Percentiles rank a stretch among this genome's conserved stretches.
These are phyloP conservation scores for Leccinum solheimii DNA, from an alignment of 1,284 basidiomycete species.

Conservation along the genomic window DNA sequence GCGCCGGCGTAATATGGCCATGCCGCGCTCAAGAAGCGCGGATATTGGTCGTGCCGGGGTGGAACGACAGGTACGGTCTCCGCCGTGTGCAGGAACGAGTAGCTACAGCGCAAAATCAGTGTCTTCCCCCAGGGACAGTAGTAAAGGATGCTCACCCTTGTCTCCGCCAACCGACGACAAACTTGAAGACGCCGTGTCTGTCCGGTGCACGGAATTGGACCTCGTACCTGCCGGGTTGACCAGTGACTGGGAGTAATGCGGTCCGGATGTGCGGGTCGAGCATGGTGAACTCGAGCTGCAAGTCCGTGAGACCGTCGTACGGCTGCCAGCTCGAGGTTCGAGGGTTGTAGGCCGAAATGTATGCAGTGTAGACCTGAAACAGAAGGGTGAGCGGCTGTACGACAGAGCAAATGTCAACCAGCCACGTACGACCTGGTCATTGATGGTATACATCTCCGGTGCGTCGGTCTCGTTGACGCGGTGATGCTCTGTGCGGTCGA, in stretches of 20 bases:
- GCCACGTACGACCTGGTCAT: conserved; percentile 75
- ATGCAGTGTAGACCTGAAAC: conserved; percentile 68
- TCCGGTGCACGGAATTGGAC: conserved; percentile 87
- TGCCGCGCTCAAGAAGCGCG: conserved; percentile 89
- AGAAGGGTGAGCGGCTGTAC: conserved; percentile 7
- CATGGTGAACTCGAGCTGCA: conserved; percentile 98
- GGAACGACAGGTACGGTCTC: conserved; percentile 89
- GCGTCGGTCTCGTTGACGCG: conserved; percentile 60
- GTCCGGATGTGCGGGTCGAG: conserved; percentile 92
- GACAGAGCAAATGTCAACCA: not conserved
- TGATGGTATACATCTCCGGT: conserved; percentile 77
- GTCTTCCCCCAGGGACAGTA: not conserved
- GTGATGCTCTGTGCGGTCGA: conserved; percentile 77
- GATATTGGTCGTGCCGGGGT: conserved; percentile 92
- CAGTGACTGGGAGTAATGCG: conserved; percentile 56
- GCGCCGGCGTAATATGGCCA: conserved; percentile 95
- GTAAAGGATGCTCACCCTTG: conserved; percentile 59
- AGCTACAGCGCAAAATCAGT: conserved; percentile 41
- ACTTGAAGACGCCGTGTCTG: conserved; percentile 97
- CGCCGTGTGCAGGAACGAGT: conserved; percentile 70
- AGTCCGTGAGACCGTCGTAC: conserved; percentile 66
- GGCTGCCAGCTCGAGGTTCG: conserved; percentile 65
- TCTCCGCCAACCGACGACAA: conserved; percentile 86
- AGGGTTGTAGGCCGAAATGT: conserved; percentile 67
- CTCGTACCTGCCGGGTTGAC: conserved; percentile 66